Evolutionary conservation across 192 early-diverging fungal species (phyloP).

Genomic region (Coemansia javaensis): DNA sequence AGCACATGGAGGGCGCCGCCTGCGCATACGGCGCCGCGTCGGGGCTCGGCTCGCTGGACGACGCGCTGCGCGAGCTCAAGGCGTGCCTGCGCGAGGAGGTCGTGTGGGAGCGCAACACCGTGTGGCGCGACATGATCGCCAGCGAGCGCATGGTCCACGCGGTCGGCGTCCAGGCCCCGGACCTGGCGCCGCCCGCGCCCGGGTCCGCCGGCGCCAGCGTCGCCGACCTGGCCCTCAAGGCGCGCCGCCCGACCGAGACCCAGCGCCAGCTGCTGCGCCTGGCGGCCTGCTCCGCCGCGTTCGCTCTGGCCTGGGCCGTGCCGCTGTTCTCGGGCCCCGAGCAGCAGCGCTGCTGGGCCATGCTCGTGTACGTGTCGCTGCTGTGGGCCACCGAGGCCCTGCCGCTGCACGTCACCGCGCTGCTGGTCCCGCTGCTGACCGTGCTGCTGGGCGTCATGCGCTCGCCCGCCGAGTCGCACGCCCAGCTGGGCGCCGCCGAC

Average conservation of each 20-base stretch:
- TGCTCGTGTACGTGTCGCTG: constrained; percentile 82
- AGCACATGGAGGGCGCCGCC: constrained; percentile 52
- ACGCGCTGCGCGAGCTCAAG: constrained; percentile 71
- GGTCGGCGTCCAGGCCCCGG: constrained; percentile 58
- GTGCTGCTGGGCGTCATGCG: constrained; percentile 83
- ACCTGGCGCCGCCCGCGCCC: no score
- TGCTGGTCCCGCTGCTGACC: constrained; percentile 82
- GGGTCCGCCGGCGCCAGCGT: constrained; percentile 4
- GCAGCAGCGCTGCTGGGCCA: constrained; percentile 86
- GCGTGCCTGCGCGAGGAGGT: constrained; percentile 81
- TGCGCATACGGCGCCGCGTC: constrained; percentile 30
- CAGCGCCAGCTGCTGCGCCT: constrained; percentile 51
- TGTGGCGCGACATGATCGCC: constrained; percentile 97
- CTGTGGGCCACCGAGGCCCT: constrained; percentile 94
- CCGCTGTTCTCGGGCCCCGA: constrained; percentile 65
- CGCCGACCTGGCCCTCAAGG: constrained; percentile 41
- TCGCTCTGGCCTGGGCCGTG: constrained; percentile 56
- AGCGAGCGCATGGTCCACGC: constrained; percentile 75
- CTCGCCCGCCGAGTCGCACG: constrained; percentile 37
- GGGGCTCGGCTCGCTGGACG: constrained; percentile 46
- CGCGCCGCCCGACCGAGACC: constrained; percentile 48
- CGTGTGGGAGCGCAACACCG: constrained; percentile 94
- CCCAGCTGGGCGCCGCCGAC: constrained; percentile 60
- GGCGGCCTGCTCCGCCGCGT: constrained; percentile 53
- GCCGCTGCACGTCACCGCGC: constrained; percentile 87